Evolutionary conservation across 2,329 filamentous ascomycete species (phyloP).

Genomic region (Talaromyces sp.): DNA sequence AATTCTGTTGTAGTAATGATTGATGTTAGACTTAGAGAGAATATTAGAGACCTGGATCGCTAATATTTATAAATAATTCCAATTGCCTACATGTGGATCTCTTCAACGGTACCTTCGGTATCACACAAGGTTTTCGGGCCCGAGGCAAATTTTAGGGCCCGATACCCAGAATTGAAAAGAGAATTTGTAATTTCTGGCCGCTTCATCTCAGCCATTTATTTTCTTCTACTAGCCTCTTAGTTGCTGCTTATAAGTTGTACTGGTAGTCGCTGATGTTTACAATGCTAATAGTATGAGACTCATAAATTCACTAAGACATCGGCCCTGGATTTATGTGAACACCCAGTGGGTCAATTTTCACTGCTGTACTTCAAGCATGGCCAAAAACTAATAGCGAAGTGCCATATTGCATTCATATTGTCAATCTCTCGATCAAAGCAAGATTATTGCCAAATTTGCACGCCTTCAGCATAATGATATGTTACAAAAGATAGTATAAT

Average conservation of each 20-base stretch:
- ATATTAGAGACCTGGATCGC: not conserved
- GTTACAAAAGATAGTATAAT: not conserved
- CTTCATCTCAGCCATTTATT: not conserved
- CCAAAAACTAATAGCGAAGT: not conserved
- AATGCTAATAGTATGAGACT: not conserved
- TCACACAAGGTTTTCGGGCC: constrained; percentile 1
- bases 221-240: not conserved
- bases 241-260: not conserved
- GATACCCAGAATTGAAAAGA: not conserved
- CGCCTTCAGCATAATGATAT: not conserved
- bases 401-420: not conserved
- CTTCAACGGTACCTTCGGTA: not conserved
- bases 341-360: not conserved
- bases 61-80: not conserved
- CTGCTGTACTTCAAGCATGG: not conserved
- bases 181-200: not conserved
- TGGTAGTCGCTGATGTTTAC: not conserved
- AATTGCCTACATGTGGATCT: not conserved
- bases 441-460: not conserved
- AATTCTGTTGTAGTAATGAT: not conserved
- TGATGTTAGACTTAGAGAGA: not conserved
- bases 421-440: not conserved
- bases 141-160: constrained; percentile 1
- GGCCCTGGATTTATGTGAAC: not conserved
- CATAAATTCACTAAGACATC: not conserved